Evolutionary conservation across 345 rosid genomes (phyloP), one percentile per base, ranked within the genome.

Genomic region (Kernera saxatilis): DNA sequence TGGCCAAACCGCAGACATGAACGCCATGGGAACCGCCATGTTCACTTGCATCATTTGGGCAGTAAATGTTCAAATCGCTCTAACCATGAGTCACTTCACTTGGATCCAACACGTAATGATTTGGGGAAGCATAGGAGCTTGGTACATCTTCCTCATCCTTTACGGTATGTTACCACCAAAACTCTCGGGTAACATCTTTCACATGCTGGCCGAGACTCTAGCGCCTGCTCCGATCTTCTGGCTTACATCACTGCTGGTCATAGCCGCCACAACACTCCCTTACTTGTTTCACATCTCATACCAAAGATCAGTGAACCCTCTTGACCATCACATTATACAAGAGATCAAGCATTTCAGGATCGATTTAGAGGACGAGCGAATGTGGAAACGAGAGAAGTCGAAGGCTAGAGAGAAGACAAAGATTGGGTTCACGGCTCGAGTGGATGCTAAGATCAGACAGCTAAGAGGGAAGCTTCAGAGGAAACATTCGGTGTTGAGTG

Each of bases 71-170:
- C 93, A 88, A 61, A 91, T 88, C 0, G 93, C 90, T 7, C 79
- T 91, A 19, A 78, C 79, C 0, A 85, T 82, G 78, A 87, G 78
- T 71, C 88, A 91, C 72, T 91, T 87, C 85, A 88, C 87, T 1
- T 91, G 91, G 97, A 88, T 88, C 70, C 89, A 87, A 32, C 94
- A 87, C 33, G 72, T 86, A 15, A 73, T 79, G 79, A 82, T 91
- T 58, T 85, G 94, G 92, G 92, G 92, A 27, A 91, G 91, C 73
- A 87, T 91, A 51, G 45, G 61, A 5, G 59, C 82, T 6, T 82
- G 97, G 95, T 87, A 85, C 78, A 8, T 87, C 7, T 87, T 91
- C 85, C 73, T 86, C 12, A 13, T 75, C 4, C 46, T 71, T 0
- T 87, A 83, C 14, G 88, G 87, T 0, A 61, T 64, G 54, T 70